Conservation (phyloP, 2,329 filamentous ascomycete genomes). For the Claviceps spartinae region DNA sequence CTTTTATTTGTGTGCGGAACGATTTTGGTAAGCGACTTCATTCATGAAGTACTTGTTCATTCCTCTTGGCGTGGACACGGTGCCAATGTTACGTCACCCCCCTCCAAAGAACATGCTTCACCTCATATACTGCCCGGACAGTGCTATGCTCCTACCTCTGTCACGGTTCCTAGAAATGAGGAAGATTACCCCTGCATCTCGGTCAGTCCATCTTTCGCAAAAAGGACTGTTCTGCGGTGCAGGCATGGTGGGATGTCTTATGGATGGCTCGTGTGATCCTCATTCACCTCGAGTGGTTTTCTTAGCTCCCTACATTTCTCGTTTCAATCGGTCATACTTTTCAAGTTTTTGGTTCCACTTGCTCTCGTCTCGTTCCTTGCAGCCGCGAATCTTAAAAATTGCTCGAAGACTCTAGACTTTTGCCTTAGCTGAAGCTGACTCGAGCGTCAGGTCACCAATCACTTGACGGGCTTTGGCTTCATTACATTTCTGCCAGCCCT, state of each 20-base stretch:
- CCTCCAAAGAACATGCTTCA: conserved; percentile 8
- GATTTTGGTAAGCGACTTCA: conserved; percentile 58
- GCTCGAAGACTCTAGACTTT: too few relatives aligned
- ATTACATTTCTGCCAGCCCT: conserved; percentile 48
- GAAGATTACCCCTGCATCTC: conserved; percentile 62
- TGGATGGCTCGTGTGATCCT: conserved; percentile 51
- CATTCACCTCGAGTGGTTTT: conserved; percentile 45
- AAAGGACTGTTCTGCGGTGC: conserved; percentile 49
- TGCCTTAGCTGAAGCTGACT: conserved; percentile 8
- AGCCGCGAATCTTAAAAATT: neutral
- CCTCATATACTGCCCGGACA: conserved; percentile 68
- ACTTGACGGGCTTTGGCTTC: conserved; percentile 18
- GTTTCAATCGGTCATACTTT: neutral
- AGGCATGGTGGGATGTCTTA: conserved; percentile 64
- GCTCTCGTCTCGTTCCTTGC: neutral
- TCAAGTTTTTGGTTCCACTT: neutral
- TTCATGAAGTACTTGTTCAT: conserved; percentile 2
- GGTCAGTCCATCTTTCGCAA: conserved; percentile 53
- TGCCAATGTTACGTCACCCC: conserved; percentile 3
- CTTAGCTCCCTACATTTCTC: conserved; percentile 46
- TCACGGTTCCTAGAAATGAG: conserved; percentile 76
- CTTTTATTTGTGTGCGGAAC: conserved; percentile 56
- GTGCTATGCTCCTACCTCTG: conserved; percentile 50
- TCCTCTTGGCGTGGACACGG: conserved; percentile 8
- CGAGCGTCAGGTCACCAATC: conserved; percentile 17